Evolutionary conservation across 1,139 yeast genomes (phyloP).

Genomic region (Suhomyces bokatorum): DNA sequence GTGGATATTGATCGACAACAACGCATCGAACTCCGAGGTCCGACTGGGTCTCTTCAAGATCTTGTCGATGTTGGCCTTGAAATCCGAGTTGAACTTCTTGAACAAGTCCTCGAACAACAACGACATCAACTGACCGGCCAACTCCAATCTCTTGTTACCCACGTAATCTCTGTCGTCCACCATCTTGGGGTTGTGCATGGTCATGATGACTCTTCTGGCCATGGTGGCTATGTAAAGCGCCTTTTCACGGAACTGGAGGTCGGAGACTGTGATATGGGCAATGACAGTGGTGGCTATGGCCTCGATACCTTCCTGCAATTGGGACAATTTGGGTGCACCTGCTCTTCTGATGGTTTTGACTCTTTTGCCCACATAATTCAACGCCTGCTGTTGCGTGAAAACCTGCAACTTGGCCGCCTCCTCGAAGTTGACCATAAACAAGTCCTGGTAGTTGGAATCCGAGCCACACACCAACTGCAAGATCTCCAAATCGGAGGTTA

Average conservation of each 20-base stretch:
- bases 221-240: constrained; percentile 92
- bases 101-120: constrained; percentile 92
- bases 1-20: constrained; percentile 83
- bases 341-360: constrained; percentile 91
- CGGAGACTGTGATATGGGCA: constrained; percentile 88
- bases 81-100: constrained; percentile 91
- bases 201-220: constrained; percentile 95
- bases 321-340: constrained; percentile 75
- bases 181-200: constrained; percentile 91
- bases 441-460: constrained; percentile 83
- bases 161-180: constrained; percentile 98
- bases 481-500: constrained; percentile 88
- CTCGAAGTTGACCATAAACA: constrained; percentile 90
- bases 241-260: constrained; percentile 88
- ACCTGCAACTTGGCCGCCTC: constrained; percentile 87
- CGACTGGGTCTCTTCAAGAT: constrained; percentile 91
- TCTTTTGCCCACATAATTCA: constrained; percentile 84
- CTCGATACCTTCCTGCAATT: constrained; percentile 92
- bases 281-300: constrained; percentile 95
- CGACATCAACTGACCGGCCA: constrained; percentile 97
- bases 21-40: constrained; percentile 93
- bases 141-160: constrained; percentile 94
- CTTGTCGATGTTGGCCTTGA: constrained; percentile 92
- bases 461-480: constrained; percentile 93
- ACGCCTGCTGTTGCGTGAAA: constrained; percentile 91